A percentile compares a stretch with the other conserved stretches of the same genome.
These are phyloP conservation scores for Elsinoe necatrix DNA, from an alignment of 2,329 filamentous ascomycete genomes.

Conservation along the genomic window DNA sequence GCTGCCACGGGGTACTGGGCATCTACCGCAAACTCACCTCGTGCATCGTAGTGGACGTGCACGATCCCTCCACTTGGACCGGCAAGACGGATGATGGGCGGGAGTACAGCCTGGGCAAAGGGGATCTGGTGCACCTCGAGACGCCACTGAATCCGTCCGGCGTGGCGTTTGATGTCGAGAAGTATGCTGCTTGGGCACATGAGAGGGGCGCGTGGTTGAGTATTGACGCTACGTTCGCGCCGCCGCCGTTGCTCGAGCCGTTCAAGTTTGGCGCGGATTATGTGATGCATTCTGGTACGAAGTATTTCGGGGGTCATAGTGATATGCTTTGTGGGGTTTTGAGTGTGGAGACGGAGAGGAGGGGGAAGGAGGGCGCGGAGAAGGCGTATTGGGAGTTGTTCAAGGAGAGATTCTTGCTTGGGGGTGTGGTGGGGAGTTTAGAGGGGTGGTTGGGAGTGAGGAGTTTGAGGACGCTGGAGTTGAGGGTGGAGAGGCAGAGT, in stretches of 20 bases:
- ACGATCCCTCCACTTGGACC: slow-evolving; percentile 31
- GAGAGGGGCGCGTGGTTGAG: slow-evolving; percentile 64
- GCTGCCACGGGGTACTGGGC: slow-evolving; percentile 75
- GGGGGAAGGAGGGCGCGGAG: slow-evolving; percentile 41
- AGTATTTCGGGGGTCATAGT: slow-evolving; percentile 92
- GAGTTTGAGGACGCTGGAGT: slow-evolving; percentile 74
- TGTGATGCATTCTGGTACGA: slow-evolving; percentile 88
- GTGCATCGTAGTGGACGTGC: slow-evolving; percentile 61
- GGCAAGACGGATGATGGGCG: slow-evolving; percentile 41
- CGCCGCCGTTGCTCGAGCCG: slow-evolving; percentile 80
- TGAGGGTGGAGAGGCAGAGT: slow-evolving; percentile 72
- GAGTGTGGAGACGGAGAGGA: slow-evolving; percentile 44
- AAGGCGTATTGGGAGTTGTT: slow-evolving; percentile 45
- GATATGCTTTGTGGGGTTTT: slow-evolving; percentile 88
- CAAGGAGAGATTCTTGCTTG: slow-evolving; percentile 66
- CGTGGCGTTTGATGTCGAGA: slow-evolving; percentile 62
- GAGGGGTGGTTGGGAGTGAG: slow-evolving; percentile 89
- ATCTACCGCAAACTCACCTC: slow-evolving; percentile 69
- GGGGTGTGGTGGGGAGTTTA: slow-evolving; percentile 76
- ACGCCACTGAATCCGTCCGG: slow-evolving; percentile 90
- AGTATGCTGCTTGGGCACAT: slow-evolving; percentile 66
- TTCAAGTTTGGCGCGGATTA: slow-evolving; percentile 74
- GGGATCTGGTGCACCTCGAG: slow-evolving; percentile 85
- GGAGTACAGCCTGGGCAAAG: slow-evolving; percentile 57
- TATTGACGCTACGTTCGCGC: slow-evolving; percentile 88